These are phyloP conservation scores for Prunus mira DNA, from an alignment of 306 rosid species.

Conservation along the genomic window DNA sequence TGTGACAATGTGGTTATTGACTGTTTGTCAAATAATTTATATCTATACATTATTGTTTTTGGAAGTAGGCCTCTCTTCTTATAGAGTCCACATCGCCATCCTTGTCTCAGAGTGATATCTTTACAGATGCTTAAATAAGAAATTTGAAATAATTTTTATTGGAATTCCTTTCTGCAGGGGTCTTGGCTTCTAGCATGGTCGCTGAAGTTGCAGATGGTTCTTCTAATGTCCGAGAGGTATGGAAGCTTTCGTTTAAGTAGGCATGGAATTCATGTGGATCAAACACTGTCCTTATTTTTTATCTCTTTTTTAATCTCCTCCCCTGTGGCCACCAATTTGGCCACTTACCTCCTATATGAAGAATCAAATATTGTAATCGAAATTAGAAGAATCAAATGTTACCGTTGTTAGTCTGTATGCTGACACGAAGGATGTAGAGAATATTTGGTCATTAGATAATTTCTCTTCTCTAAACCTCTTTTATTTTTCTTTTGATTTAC, in stretches of 20 bases:
- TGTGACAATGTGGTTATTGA: too few species aligned
- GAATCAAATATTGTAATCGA: background rate
- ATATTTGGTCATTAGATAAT: background rate
- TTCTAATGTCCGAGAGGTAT: constrained; percentile 88
- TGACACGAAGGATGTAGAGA: background rate
- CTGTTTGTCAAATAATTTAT: too few species aligned
- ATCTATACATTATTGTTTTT: too few species aligned
- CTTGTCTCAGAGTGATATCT: too few species aligned
- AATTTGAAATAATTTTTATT: too few species aligned
- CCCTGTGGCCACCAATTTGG: background rate
- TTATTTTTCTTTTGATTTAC: too few species aligned
- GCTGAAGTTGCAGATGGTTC: constrained; percentile 94
- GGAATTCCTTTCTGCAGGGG: constrained; percentile 39
- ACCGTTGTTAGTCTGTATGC: background rate
- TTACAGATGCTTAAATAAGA: too few species aligned
- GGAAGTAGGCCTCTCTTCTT: too few species aligned
- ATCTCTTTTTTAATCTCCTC: too few species aligned
- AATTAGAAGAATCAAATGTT: background rate
- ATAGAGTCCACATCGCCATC: too few species aligned
- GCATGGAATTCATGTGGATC: constrained; percentile 11
- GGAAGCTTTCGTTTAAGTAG: constrained; percentile 77
- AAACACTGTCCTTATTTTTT: too few species aligned
- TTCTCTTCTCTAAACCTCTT: background rate
- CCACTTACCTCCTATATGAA: background rate
- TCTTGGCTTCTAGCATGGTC: constrained; percentile 54